A percentile compares a stretch with the other conserved stretches of the same genome.
phyloP scores from a whole-genome alignment of 176 grass and related monocot genomes.

The Triticum timopheevii region DNA sequence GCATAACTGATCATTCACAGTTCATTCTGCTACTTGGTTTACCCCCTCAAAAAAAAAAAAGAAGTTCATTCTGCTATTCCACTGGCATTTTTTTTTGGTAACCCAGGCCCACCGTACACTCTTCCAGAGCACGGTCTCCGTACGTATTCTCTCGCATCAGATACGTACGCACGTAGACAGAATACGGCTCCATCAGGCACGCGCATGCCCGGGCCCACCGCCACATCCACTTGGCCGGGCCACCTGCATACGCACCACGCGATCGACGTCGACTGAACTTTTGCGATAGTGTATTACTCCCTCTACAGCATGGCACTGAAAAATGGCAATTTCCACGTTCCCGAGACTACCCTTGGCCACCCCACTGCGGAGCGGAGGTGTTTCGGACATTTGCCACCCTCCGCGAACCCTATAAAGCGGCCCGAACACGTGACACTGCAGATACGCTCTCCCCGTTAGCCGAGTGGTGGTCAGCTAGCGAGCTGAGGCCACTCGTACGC shows the following conservation, averaged over 20 bases:
- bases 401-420: constrained; percentile 24
- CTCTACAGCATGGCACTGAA: neutral
- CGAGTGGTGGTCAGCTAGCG: constrained; percentile 8
- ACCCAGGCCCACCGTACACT: neutral
- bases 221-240: neutral
- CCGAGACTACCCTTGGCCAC: neutral
- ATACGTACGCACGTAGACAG: neutral
- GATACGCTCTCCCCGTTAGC: neutral
- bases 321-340: neutral
- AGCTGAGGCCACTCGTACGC: constrained; percentile 15
- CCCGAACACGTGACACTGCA: constrained; percentile 8
- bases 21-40: too few relatives aligned
- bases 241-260: neutral
- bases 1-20: too few relatives aligned
- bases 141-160: neutral
- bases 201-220: neutral
- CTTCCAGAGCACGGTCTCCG: neutral
- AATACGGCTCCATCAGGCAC: neutral
- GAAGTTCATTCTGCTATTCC: too few relatives aligned
- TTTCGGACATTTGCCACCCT: constrained; percentile 8
- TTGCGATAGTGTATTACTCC: neutral
- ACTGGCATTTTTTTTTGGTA: too few relatives aligned
- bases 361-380: neutral
- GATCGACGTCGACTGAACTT: neutral
- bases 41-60: too few relatives aligned